Conservation (phyloP, 2,329 filamentous ascomycete species). For the Diplocarpon rosae region DNA sequence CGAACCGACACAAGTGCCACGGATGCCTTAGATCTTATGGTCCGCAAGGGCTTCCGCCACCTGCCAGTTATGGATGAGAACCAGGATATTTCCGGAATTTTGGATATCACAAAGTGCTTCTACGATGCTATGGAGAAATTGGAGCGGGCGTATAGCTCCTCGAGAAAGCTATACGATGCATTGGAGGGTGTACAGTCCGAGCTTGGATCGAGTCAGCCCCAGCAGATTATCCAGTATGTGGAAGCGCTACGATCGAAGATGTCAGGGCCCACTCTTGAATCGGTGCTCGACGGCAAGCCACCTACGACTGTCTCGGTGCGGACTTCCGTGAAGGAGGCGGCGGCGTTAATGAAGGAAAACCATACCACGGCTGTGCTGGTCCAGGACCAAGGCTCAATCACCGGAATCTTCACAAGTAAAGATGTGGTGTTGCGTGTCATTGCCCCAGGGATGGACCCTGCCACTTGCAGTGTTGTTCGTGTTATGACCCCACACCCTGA, state of each 20-base stretch:
- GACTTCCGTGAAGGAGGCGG: constrained; percentile 93
- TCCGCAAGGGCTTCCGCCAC: constrained; percentile 94
- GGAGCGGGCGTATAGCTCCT: constrained; percentile 93
- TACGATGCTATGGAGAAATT: constrained; percentile 99
- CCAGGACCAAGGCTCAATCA: constrained; percentile 93
- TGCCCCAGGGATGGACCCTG: constrained; percentile 85
- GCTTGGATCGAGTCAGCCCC: constrained; percentile 86
- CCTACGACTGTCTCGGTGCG: constrained; percentile 92
- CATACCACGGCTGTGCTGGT: constrained; percentile 94
- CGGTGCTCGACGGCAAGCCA: constrained; percentile 81
- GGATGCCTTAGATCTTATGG: constrained; percentile 95
- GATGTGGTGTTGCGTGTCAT: constrained; percentile 97
- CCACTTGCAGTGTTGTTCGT: constrained; percentile 91
- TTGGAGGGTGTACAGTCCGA: constrained; percentile 96
- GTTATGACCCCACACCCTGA: constrained; percentile 99
- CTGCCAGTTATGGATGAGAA: constrained; percentile 99
- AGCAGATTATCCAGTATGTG: constrained; percentile 98
- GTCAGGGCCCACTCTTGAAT: constrained; percentile 94
- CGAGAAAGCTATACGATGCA: constrained; percentile 95
- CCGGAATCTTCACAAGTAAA: constrained; percentile 98
- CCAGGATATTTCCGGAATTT: constrained; percentile 93
- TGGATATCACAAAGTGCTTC: constrained; percentile 99
- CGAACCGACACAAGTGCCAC: constrained; percentile 97
- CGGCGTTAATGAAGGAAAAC: constrained; percentile 95
- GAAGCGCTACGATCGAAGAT: constrained; percentile 92